phyloP scores from a whole-genome alignment of 768 basidiomycete species.

The Gyrodon lividus region DNA sequence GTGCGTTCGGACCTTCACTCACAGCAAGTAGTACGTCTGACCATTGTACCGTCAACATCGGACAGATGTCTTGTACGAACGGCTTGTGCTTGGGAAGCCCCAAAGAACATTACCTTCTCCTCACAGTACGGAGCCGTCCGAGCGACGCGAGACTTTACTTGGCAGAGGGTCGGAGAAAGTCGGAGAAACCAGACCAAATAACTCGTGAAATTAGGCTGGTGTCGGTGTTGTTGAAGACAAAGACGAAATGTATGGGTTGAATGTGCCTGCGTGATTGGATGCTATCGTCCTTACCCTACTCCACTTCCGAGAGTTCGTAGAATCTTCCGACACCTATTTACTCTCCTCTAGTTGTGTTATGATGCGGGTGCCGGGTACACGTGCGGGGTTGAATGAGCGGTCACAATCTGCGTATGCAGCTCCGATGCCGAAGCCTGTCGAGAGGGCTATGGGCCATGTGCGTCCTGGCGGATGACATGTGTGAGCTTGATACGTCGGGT shows the following conservation, averaged over 20 bases:
- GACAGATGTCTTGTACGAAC: conserved; percentile 65
- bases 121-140: conserved; percentile 6
- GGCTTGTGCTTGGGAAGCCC: conserved; percentile 53
- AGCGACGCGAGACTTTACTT: conserved; percentile 8
- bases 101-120: conserved; percentile 38
- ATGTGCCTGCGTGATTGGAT: conserved; percentile 5
- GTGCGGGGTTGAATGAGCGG: conserved; percentile 87
- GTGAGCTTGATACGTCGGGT: conserved; percentile 1
- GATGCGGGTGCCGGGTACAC: conserved; percentile 81
- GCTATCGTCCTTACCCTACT: background rate
- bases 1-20: conserved; percentile 37
- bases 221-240: conserved; percentile 9
- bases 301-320: conserved; percentile 17
- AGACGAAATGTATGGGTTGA: conserved; percentile 36
- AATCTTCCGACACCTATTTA: conserved; percentile 17
- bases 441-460: conserved; percentile 86
- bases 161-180: conserved; percentile 15
- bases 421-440: conserved; percentile 85
- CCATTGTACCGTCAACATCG: background rate
- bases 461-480: conserved; percentile 55
- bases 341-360: conserved; percentile 39
- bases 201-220: conserved; percentile 5
- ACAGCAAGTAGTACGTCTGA: conserved; percentile 8
- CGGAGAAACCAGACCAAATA: conserved; percentile 9
- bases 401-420: conserved; percentile 91